Conservation (phyloP, 2,329 filamentous ascomycete species). For the Xylaria sp. region DNA sequence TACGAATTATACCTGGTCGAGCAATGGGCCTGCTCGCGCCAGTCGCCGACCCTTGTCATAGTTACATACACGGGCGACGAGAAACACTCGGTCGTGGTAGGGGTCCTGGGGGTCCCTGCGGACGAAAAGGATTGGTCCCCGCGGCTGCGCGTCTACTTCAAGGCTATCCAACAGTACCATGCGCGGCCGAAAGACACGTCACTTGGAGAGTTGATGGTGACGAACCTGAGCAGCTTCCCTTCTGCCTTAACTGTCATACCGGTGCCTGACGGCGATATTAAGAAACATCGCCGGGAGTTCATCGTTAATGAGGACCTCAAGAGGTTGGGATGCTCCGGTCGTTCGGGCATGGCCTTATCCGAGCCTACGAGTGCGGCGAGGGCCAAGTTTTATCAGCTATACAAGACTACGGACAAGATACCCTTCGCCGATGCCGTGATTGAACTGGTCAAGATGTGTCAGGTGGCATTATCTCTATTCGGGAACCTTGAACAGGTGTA, state of each 20-base stretch:
- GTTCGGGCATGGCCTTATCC: slow-evolving; percentile 80
- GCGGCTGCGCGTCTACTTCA: slow-evolving; percentile 80
- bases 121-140: slow-evolving; percentile 81
- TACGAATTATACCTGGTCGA: slow-evolving; percentile 96
- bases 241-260: slow-evolving; percentile 90
- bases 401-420: slow-evolving; percentile 82
- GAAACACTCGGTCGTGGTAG: slow-evolving; percentile 75
- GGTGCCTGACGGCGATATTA: slow-evolving; percentile 83
- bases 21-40: slow-evolving; percentile 94
- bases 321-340: slow-evolving; percentile 85
- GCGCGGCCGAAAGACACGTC: slow-evolving; percentile 80
- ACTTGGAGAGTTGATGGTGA: slow-evolving; percentile 87
- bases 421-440: slow-evolving; percentile 77
- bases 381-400: slow-evolving; percentile 89
- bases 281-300: slow-evolving; percentile 78
- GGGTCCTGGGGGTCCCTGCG: slow-evolving; percentile 78
- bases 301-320: slow-evolving; percentile 95
- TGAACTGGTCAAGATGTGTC: slow-evolving; percentile 89
- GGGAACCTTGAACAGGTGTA: slow-evolving; percentile 86
- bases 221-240: slow-evolving; percentile 89
- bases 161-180: slow-evolving; percentile 82
- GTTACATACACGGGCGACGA: slow-evolving; percentile 90
- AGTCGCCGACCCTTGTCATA: slow-evolving; percentile 88
- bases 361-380: slow-evolving; percentile 79
- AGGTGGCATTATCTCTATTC: slow-evolving; percentile 85